Evolutionary conservation across 2,329 filamentous ascomycete genomes (phyloP).

Genomic region (Calonectria honghensis): DNA sequence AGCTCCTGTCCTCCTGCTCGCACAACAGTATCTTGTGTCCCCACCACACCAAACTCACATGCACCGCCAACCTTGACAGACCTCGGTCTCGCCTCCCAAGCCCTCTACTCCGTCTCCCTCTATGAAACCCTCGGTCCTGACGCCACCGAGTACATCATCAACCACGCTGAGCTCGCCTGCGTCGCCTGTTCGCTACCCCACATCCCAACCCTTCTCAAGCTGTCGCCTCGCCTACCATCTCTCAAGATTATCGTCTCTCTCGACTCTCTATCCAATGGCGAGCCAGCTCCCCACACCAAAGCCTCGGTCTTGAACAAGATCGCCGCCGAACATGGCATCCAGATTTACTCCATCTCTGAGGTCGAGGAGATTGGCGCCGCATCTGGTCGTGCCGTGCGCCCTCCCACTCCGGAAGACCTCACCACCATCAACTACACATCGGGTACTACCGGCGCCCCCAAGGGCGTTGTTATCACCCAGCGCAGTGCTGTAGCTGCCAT

Average conservation of each 20-base stretch:
- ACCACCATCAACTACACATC: constrained; percentile 95
- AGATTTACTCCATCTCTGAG: constrained; percentile 85
- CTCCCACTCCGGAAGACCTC: constrained; percentile 83
- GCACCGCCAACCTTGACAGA: constrained; percentile 69
- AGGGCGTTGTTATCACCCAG: constrained; percentile 90
- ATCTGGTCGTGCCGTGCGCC: constrained; percentile 81
- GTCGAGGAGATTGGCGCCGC: constrained; percentile 88
- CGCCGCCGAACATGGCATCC: constrained; percentile 83
- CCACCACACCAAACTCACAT: constrained; percentile 40
- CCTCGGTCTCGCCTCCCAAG: constrained; percentile 89
- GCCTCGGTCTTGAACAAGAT: constrained; percentile 84
- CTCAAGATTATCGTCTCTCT: constrained; percentile 93
- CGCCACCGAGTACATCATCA: constrained; percentile 95
- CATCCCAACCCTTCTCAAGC: constrained; percentile 86
- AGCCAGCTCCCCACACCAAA: constrained; percentile 86
- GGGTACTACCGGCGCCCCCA: constrained; percentile 88
- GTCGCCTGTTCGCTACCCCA: constrained; percentile 88
- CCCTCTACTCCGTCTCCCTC: constrained; percentile 91
- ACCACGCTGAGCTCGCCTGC: constrained; percentile 85
- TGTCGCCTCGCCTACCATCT: constrained; percentile 83
- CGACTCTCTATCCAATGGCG: constrained; percentile 87
- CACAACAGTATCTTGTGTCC: constrained; percentile 3
- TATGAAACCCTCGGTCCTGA: constrained; percentile 97
- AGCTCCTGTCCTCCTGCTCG: background rate
- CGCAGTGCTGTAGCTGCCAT: constrained; percentile 85